phyloP scores from a whole-genome alignment of 495 filamentous ascomycete genomes.

The Penicillium nucicola region DNA sequence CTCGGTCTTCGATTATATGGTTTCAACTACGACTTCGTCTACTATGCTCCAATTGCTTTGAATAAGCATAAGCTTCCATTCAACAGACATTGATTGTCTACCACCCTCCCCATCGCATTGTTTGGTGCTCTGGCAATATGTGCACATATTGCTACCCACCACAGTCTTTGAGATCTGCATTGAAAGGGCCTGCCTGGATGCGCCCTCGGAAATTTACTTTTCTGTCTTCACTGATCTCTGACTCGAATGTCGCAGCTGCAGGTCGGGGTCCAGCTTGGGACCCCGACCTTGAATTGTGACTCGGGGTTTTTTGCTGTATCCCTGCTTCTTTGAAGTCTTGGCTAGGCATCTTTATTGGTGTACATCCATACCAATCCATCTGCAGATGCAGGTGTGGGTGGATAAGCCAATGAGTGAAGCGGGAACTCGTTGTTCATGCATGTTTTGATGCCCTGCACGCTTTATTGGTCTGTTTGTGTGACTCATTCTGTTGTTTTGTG shows the following conservation, averaged over 20 bases:
- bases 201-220: slow-evolving; percentile 11
- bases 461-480: slow-evolving; percentile 17
- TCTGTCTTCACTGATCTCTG: slow-evolving; percentile 3
- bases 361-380: neutral
- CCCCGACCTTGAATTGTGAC: slow-evolving; percentile 2
- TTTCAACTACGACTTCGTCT: neutral
- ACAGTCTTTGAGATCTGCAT: slow-evolving; percentile 2
- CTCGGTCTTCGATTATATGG: neutral
- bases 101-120: neutral
- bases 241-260: neutral
- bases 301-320: neutral
- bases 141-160: neutral
- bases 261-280: neutral
- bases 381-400: neutral
- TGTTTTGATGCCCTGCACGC: slow-evolving; percentile 3
- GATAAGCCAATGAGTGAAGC: slow-evolving; percentile 14
- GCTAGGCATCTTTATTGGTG: slow-evolving; percentile 14
- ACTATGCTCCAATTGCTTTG: slow-evolving; percentile 2
- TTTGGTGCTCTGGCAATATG: no score
- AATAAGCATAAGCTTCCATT: slow-evolving; percentile 13
- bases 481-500: slow-evolving; percentile 13
- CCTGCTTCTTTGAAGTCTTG: slow-evolving; percentile 9
- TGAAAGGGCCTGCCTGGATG: slow-evolving; percentile 18
- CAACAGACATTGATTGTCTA: slow-evolving; percentile 17
- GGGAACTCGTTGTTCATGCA: slow-evolving; percentile 13